Conservation (phyloP, 2,329 filamentous ascomycete genomes). For the Phoma sp. region DNA sequence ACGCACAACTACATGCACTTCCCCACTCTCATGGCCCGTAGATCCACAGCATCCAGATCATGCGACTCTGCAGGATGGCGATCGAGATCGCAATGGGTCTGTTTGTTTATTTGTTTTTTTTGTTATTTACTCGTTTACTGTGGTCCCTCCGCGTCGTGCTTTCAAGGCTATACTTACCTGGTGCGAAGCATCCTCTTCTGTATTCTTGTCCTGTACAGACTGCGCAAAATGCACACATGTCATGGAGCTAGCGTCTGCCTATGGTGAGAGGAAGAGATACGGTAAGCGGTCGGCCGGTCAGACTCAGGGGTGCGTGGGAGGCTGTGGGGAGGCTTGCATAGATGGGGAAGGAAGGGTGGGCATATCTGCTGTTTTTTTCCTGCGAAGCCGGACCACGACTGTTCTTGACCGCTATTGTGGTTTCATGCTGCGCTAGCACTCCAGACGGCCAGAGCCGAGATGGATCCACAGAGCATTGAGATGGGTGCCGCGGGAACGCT, state of each 20-base stretch:
- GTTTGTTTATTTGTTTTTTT: no score
- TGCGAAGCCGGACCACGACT: neutral
- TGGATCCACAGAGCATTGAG: slow-evolving; percentile 2
- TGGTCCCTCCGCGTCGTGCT: no score
- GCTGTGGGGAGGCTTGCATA: neutral
- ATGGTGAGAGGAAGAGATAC: no score
- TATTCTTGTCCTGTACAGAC: no score
- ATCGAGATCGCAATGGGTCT: no score
- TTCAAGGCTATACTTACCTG: no score
- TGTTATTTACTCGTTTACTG: no score
- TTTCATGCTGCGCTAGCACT: slow-evolving; percentile 1
- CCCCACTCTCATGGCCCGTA: neutral
- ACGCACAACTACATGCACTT: neutral
- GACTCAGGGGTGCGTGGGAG: neutral
- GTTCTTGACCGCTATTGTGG: slow-evolving; percentile 13
- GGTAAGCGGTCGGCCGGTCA: neutral
- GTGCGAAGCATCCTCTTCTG: no score
- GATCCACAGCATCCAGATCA: no score
- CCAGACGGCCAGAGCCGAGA: slow-evolving; percentile 3
- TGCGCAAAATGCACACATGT: no score
- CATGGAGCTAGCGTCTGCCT: no score
- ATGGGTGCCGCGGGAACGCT: neutral
- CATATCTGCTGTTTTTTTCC: slow-evolving; percentile 4
- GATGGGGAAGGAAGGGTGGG: neutral
- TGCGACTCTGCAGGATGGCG: no score